A percentile compares a stretch with the other conserved stretches of the same genome.
These are phyloP conservation scores for Erigeron canadensis DNA, from an alignment of 129 eudicot species.

Conservation along the genomic window DNA sequence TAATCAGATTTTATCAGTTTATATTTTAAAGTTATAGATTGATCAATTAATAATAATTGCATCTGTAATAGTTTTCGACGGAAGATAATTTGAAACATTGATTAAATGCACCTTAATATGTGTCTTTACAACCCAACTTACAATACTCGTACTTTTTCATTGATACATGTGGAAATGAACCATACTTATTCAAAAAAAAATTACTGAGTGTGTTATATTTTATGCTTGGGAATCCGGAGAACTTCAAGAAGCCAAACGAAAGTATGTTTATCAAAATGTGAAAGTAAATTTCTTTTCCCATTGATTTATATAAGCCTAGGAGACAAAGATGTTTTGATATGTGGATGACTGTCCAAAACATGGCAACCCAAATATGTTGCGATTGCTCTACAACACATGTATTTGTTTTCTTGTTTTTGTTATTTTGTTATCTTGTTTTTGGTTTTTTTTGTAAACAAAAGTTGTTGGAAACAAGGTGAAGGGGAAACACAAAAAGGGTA, in stretches of 20 bases:
- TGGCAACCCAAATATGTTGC: constrained; percentile 33
- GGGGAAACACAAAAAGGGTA: constrained; percentile 43
- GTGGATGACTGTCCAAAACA: constrained; percentile 31
- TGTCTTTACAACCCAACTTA: too few relatives aligned
- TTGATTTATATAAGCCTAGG: constrained; percentile 26
- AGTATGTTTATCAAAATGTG: constrained; percentile 29
- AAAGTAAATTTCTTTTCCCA: constrained; percentile 34
- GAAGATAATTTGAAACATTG: too few relatives aligned
- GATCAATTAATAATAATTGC: too few relatives aligned
- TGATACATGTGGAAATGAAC: background rate
- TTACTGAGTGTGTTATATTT: background rate
- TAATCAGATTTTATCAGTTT: too few relatives aligned
- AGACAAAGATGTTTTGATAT: constrained; percentile 32
- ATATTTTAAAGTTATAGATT: too few relatives aligned
- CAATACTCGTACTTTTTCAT: too few relatives aligned
- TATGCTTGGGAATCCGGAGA: background rate
- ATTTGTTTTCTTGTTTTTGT: constrained; percentile 34
- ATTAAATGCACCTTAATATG: too few relatives aligned
- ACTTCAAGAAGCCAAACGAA: constrained; percentile 2
- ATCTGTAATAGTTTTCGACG: too few relatives aligned
- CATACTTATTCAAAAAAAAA: too few relatives aligned
- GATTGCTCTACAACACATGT: constrained; percentile 40
- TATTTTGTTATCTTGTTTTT: constrained; percentile 29
- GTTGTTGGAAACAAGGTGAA: constrained; percentile 43
- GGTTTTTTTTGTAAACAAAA: constrained; percentile 20